A percentile compares a stretch with the other conserved stretches of the same genome.
Conservation (phyloP, 2,329 filamentous ascomycete genomes). For the Stylonectria norvegica region DNA sequence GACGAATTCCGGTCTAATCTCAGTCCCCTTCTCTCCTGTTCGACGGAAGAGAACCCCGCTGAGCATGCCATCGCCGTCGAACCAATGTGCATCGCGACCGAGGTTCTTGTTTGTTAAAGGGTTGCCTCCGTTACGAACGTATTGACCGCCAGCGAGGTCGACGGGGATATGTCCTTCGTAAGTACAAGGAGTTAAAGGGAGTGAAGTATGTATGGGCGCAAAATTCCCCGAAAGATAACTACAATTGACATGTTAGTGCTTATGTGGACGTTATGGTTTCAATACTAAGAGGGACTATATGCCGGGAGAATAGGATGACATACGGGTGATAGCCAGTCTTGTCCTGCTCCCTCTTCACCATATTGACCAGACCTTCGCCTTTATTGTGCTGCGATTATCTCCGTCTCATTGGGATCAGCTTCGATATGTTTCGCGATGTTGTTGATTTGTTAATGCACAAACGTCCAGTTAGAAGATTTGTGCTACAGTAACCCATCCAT, state of each 20-base stretch:
- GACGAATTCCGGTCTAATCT: constrained; percentile 60
- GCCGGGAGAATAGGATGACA: too few relatives aligned
- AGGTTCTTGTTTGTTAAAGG: constrained; percentile 60
- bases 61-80: constrained; percentile 74
- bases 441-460: too few relatives aligned
- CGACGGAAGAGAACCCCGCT: constrained; percentile 65
- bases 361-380: too few relatives aligned
- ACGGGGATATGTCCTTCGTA: constrained; percentile 57
- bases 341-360: too few relatives aligned
- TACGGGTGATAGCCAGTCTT: too few relatives aligned
- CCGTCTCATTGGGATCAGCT: too few relatives aligned
- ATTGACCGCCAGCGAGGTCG: constrained; percentile 67
- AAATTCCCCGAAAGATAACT: constrained; percentile 66
- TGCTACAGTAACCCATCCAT: too few relatives aligned
- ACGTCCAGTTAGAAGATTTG: too few relatives aligned
- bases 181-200: constrained; percentile 53
- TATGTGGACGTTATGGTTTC: too few relatives aligned
- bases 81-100: constrained; percentile 66
- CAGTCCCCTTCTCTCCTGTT: constrained; percentile 28
- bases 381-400: too few relatives aligned
- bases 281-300: too few relatives aligned
- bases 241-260: constrained; percentile 26
- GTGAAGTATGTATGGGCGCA: constrained; percentile 58
- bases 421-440: too few relatives aligned
- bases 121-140: constrained; percentile 70